Base-by-base conservation (phyloP, 179 eudicot genomes). In the Drosera spatulata region DNA sequence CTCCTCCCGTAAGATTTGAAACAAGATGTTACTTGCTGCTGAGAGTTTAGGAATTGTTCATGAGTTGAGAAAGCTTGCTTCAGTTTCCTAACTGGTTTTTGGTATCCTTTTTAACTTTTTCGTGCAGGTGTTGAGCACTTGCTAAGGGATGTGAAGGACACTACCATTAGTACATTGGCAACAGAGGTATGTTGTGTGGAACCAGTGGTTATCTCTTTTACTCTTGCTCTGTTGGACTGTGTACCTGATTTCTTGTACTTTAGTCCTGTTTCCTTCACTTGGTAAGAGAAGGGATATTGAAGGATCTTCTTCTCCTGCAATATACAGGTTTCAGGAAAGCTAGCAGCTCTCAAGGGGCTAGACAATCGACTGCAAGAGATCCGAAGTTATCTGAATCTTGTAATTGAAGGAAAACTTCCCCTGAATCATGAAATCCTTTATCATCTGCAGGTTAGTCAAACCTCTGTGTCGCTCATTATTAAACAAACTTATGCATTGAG, bases 91-190 rank as follows among this genome's bases (percentile, higher is more conserved):
- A 7, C 41, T 3, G 54, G n/a, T n/a, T 45, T 41, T 5, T 22
- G 57, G 45, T 54, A 11, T 37, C 9, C 15, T 61, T 2, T 65
- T 41, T 22, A 22, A 22, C 61, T 5, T 59, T 52, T 60, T 57
- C 52, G 50, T 70, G 52, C 69, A 91, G 97, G 97, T 15, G 96
- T 91, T 65, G 97, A 91, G 65, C 97, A 91, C 84, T 80, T 91
- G 81, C 80, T 91, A 38, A 91, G 97, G 73, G 97, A 91, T 67
- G 97, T 91, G 79, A 91, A 83, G 73, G 97, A 88, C 69, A 88
- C 97, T 40, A 91, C 95, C 38, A 84, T 88, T 65, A 88, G 97
- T 66, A 91, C 97, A 52, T 84, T 91, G 55, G 96, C 97, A 46
- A 88, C 96, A 5, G 96, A 91, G 97, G 97, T 84, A 54, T 67